Evolutionary conservation across 768 basidiomycete species (phyloP), one percentile per base, ranked within the genome.

Genomic region (Strobilomyces confusus): DNA sequence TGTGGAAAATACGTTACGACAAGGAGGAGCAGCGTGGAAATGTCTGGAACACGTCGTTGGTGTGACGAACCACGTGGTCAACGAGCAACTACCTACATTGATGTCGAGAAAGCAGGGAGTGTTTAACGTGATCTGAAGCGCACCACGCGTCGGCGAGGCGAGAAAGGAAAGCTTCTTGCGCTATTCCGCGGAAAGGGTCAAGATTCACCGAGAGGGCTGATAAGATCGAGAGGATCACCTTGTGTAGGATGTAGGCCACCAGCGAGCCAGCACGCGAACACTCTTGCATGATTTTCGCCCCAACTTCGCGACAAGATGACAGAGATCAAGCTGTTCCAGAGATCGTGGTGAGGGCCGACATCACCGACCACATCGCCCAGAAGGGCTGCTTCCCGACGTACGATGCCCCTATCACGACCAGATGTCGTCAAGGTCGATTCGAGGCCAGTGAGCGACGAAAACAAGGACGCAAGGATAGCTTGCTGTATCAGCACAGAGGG

Each of bases 71-170:
- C 15, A 19, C 9, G 19, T 49, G n/a, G 32, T 54, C 20, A 19
- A 51, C 15, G 40, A 42, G 19, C 25, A n/a, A 42, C 43, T 29
- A 75, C 87, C 56, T 69, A 92, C 92, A 91, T 49, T 73, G 82
- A 70, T 95, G 92, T 19, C 79, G 77, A 20, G 81, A 79, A 8
- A 92, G 74, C 22, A 89, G 70, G 0, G 92, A 91, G 66, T 88
- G 87, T 56, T 83, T 88, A 63, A 97, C 77, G 62, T 93, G 87
- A 43, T 87, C 87, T 2, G 82, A 69, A 22, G 84, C 79, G 5
- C 86, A 76, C 95, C 95, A 98, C 0, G 77, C 64, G 6, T 82
- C 80, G 8, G 89, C 63, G 1, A 80, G 67, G 44, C 67, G 73
- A 36, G 75, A 67, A 22, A 87, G 68, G 32, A 87, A 72, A 1